Evolutionary conservation across 305 asterid genomes (phyloP).

Genomic region (Rubia tinctorum): DNA sequence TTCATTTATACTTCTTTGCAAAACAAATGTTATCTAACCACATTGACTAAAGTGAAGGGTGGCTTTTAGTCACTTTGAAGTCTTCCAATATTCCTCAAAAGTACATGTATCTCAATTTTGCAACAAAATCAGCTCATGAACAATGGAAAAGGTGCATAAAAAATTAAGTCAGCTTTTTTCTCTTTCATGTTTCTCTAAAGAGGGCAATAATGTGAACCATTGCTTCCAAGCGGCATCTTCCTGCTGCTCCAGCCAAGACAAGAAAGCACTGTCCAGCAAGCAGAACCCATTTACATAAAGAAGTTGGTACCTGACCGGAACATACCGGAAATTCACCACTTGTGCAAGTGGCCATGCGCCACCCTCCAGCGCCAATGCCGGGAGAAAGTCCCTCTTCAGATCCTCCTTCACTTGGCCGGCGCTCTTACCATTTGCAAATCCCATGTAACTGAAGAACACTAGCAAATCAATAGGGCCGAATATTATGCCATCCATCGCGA

Average conservation of each 20-base stretch:
- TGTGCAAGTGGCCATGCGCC: constrained; percentile 32
- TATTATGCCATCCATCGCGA: constrained; percentile 27
- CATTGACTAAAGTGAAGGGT: not conserved
- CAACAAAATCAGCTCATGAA: constrained; percentile 1
- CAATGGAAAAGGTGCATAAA: not conserved
- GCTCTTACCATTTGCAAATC: constrained; percentile 32
- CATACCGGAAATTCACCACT: constrained; percentile 26
- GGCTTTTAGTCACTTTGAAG: not conserved
- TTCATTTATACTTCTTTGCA: not conserved
- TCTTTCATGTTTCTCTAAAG: constrained; percentile 16
- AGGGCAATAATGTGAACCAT: constrained; percentile 14
- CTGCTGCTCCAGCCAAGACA: constrained; percentile 39
- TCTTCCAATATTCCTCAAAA: not conserved
- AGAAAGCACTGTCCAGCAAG: constrained; percentile 34
- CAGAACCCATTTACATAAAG: constrained; percentile 29
- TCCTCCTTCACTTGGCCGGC: constrained; percentile 30
- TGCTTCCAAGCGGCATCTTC: constrained; percentile 34
- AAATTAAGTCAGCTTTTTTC: constrained; percentile 11
- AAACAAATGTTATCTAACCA: not conserved
- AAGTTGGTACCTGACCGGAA: constrained; percentile 36
- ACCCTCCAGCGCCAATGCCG: constrained; percentile 31
- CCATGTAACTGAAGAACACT: constrained; percentile 32
- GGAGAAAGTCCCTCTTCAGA: constrained; percentile 30
- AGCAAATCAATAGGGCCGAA: constrained; percentile 32
- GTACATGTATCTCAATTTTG: not conserved